Evolutionary conservation across 2,329 filamentous ascomycete genomes (phyloP).

Genomic region (Fusarium chaquense): DNA sequence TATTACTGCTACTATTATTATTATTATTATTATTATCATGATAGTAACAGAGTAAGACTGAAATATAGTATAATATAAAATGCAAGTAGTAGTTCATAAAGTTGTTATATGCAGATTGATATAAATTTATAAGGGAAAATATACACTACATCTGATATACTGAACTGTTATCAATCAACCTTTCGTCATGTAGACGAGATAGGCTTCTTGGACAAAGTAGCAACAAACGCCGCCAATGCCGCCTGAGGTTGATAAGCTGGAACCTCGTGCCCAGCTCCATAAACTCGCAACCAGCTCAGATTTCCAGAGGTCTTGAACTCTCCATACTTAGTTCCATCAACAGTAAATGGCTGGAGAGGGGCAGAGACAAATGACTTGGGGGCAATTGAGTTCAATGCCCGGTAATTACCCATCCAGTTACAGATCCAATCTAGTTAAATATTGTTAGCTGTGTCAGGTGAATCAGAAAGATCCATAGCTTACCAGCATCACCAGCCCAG

Average conservation of each 20-base stretch:
- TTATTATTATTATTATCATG: no score
- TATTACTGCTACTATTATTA: no score
- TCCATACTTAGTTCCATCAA: conserved; percentile 60
- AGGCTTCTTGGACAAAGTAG: conserved; percentile 17
- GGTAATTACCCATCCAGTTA: conserved; percentile 65
- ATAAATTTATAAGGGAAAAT: no score
- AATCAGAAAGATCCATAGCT: background rate
- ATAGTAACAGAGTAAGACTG: no score
- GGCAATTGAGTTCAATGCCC: conserved; percentile 58
- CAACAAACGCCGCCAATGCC: conserved; percentile 14
- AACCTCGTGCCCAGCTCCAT: conserved; percentile 68
- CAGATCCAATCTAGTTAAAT: conserved; percentile 66
- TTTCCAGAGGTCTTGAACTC: conserved; percentile 65
- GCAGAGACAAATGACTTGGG: conserved; percentile 55
- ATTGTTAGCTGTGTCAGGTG: no score
- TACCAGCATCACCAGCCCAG: conserved; percentile 66
- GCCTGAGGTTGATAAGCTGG: conserved; percentile 55
- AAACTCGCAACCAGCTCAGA: conserved; percentile 69
- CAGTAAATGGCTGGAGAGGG: conserved; percentile 58
- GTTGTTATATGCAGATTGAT: no score
- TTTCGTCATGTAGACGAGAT: conserved; percentile 2
- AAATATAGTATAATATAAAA: no score
- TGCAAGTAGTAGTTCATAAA: no score
- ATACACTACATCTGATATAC: background rate
- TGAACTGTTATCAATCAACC: background rate